A percentile compares a stretch with the other conserved stretches of the same genome.
These are phyloP conservation scores for Candida odintsovae DNA, from an alignment of 805 yeast species.

Conservation along the genomic window DNA sequence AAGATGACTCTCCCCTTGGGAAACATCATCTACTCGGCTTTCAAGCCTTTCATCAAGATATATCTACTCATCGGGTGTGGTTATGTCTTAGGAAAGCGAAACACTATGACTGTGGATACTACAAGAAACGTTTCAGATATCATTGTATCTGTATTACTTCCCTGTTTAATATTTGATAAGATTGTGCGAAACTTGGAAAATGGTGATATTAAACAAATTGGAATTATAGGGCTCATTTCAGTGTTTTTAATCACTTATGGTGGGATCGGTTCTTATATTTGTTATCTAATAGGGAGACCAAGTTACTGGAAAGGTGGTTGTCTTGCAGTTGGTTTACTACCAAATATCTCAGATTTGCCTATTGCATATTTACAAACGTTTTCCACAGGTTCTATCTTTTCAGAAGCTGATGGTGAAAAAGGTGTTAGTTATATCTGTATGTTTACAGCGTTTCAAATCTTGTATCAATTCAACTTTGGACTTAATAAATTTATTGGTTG, in stretches of 20 bases:
- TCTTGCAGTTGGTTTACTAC: slow-evolving; percentile 62
- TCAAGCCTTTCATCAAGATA: slow-evolving; percentile 80
- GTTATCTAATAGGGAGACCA: slow-evolving; percentile 31
- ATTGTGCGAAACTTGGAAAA: slow-evolving; percentile 62
- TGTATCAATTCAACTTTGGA: slow-evolving; percentile 68
- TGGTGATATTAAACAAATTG: slow-evolving; percentile 64
- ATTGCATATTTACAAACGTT: slow-evolving; percentile 71
- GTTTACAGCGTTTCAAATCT: slow-evolving; percentile 59
- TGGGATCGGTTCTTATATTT: slow-evolving; percentile 32
- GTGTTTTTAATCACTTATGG: slow-evolving; percentile 48
- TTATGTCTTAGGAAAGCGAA: slow-evolving; percentile 52
- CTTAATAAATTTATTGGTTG: slow-evolving; percentile 61
- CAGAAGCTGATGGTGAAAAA: slow-evolving; percentile 52
- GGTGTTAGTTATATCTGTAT: slow-evolving; percentile 86
- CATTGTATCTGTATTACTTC: slow-evolving; percentile 63
- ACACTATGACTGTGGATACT: slow-evolving; percentile 60
- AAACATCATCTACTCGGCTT: slow-evolving; percentile 46
- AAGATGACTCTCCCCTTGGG: slow-evolving; percentile 7
- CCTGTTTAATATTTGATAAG: slow-evolving; percentile 71
- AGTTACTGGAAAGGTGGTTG: slow-evolving; percentile 69
- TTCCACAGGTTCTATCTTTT: slow-evolving; percentile 41
- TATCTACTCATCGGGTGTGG: slow-evolving; percentile 69
- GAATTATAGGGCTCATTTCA: slow-evolving; percentile 51
- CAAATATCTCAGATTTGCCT: slow-evolving; percentile 72
- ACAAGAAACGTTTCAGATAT: slow-evolving; percentile 65